Base-by-base conservation (phyloP, 495 filamentous ascomycete species). In the Glarea lozoyensis region DNA sequence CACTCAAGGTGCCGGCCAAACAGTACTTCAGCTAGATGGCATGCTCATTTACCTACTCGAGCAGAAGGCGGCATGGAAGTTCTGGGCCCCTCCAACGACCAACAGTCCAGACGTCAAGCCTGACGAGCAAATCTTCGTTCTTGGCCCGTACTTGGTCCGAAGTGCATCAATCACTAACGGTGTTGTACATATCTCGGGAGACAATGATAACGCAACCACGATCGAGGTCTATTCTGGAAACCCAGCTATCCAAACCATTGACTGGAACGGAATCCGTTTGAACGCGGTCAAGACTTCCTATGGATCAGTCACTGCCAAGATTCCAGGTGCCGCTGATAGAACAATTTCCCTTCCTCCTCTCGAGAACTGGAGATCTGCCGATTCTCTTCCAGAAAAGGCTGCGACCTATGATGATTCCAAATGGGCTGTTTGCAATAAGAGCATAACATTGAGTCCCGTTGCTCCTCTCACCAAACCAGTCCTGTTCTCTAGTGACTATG, bases 401-500 rank as follows among this genome's bases (percentile, higher is more conserved):
- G 52, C 65, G 3, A 57, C 60, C 3, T 88, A 85, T 46, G 72
- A 80, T 57, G 54, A 53, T 12, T 55, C 50, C 15, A 57, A 50
- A 23, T 55, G 50, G 50, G 30, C 20, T 35, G 48, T 58, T 1
- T 78, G 78, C 27, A 59, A 76, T 46, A 66, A 73, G 9, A 56
- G 62, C 24, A 67, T 60, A 25, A 80, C 76, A 7, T 60, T 69
- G 36, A 84, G 82, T 57, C 68, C 67, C 1, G 59, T 67, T 15
- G 62, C 67, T 4, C 67, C 82, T 3, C 75, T 79, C 1, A 75
- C 77, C 1, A 19, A 35, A 10, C 76, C 65, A 0, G 76, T 73
- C 2, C 69, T 88, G 4, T 83, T 81, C 55, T 67, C 69, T 0
- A 73, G 69, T 32, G 83, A 86, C 60, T 86, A 88, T 49, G 81